These are phyloP conservation scores for Trichosporon ovoides DNA, from an alignment of 1,284 basidiomycete genomes.

Conservation along the genomic window DNA sequence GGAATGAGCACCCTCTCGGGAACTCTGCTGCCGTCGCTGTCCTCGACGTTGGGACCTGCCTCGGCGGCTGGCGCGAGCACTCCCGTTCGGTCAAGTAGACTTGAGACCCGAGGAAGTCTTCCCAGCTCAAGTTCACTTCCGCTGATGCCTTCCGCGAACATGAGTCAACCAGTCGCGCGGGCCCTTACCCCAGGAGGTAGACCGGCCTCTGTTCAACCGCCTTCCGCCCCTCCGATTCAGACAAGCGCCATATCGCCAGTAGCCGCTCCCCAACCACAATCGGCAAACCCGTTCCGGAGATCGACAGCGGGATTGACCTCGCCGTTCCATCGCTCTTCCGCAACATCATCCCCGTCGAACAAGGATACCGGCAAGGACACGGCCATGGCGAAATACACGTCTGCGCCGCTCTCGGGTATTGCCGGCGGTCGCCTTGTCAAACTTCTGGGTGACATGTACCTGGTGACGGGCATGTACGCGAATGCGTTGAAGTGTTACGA, in stretches of 20 bases:
- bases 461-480: constrained; percentile 70
- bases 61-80: constrained; percentile 7
- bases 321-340: constrained; percentile 33
- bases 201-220: constrained; percentile 36
- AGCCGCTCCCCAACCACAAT: constrained; percentile 14
- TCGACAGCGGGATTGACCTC: constrained; percentile 31
- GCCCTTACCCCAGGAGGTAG: constrained; percentile 42
- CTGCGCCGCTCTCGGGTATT: constrained; percentile 34
- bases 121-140: constrained; percentile 20
- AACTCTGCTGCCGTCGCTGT: constrained; percentile 44
- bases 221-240: constrained; percentile 36
- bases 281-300: constrained; percentile 39
- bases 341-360: constrained; percentile 9
- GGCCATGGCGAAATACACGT: constrained; percentile 28
- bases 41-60: constrained; percentile 20
- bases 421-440: constrained; percentile 63
- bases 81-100: not conserved
- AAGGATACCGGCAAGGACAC: constrained; percentile 6
- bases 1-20: constrained; percentile 47
- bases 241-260: constrained; percentile 39
- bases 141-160: constrained; percentile 13
- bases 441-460: constrained; percentile 78
- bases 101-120: not conserved
- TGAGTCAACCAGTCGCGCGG: constrained; percentile 29
- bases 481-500: constrained; percentile 80